Conservation (phyloP, 495 filamentous ascomycete species). For the Podospora pseudocomata region DNA sequence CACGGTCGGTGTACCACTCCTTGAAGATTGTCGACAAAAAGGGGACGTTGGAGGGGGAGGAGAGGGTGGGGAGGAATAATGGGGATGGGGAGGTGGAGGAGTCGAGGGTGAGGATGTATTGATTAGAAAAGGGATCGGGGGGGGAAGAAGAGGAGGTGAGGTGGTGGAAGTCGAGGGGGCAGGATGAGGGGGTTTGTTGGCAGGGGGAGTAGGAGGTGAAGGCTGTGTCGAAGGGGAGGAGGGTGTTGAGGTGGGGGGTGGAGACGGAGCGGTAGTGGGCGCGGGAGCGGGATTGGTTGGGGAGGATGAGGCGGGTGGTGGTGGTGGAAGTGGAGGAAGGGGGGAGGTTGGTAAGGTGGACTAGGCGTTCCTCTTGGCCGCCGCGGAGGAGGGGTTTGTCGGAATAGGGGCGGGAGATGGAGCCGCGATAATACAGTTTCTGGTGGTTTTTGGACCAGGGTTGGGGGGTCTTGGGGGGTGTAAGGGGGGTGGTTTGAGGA, state of each 20-base stretch:
- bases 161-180: not conserved
- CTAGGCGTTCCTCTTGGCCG: conserved; percentile 56
- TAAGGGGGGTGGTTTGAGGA: not conserved
- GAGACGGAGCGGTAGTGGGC: conserved; percentile 33
- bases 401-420: conserved; percentile 29
- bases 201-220: conserved; percentile 52
- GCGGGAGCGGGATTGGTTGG: conserved; percentile 23
- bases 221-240: conserved; percentile 41
- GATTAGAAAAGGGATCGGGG: conserved; percentile 29
- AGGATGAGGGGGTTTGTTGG: not conserved
- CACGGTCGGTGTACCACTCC: conserved; percentile 69
- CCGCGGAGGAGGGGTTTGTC: conserved; percentile 35
- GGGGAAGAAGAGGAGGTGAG: not conserved
- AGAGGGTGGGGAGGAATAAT: conserved; percentile 60
- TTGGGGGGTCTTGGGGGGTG: not conserved
- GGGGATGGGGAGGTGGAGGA: conserved; percentile 60
- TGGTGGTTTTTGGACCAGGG: conserved; percentile 52
- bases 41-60: conserved; percentile 56
- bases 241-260: conserved; percentile 32
- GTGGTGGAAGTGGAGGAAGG: conserved; percentile 24
- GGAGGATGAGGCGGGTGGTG: conserved; percentile 38
- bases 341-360: conserved; percentile 56
- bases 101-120: conserved; percentile 65
- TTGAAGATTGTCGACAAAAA: conserved; percentile 64
- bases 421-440: conserved; percentile 61